Evolutionary conservation across 148 eudicot species (phyloP), one percentile per base, ranked within the genome.

Genomic region (Simmondsia chinensis): DNA sequence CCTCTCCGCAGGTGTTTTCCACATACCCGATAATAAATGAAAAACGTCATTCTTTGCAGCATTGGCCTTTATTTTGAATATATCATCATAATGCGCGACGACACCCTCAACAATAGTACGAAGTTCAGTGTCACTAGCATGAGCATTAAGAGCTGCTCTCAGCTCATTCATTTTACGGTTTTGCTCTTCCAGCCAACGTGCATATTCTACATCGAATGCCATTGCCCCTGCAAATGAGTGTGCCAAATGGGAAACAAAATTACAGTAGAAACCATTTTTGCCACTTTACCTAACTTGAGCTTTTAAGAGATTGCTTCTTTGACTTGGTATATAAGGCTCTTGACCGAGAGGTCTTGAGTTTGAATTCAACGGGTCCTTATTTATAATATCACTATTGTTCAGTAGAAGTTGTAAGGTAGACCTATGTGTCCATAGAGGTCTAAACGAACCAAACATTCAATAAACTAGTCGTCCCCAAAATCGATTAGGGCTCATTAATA

Each of bases 1-100:
- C 55, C 79, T 69, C 64, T 73, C 79, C 6, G 79, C 79, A 29
- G 74, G 79, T 18, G 79, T 73, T 52, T 64, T 65, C 79, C 79
- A 73, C 79, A 73, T 73, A 38, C 79, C 79, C 36, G 74, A 73
- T 39, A 73, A 54, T 48, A 73, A 60, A 65, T 73, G 79, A 27
- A 73, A 73, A 44, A 73, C 79, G 17, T 73, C 79, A 46, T 65
- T 61, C 52, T 73, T 73, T 45, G 79, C 79, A 35, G 79, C 79
- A 57, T 60, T 65, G 18, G 56, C 59, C 44, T 73, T 73, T 10
- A 73, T 52, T 55, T 71, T 56, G 59, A 69, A 73, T 9, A 69
- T 53, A 17, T 73, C 79, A 28, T 69, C 75, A 53, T 73, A 73
- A 54, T 73, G 79, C 16, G 69, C 42, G 51, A 61, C 32, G 21